Percentiles rank a stretch among this genome's conserved stretches.
Conservation (phyloP, 148 eudicot species). For the Diospyros kaki region DNA sequence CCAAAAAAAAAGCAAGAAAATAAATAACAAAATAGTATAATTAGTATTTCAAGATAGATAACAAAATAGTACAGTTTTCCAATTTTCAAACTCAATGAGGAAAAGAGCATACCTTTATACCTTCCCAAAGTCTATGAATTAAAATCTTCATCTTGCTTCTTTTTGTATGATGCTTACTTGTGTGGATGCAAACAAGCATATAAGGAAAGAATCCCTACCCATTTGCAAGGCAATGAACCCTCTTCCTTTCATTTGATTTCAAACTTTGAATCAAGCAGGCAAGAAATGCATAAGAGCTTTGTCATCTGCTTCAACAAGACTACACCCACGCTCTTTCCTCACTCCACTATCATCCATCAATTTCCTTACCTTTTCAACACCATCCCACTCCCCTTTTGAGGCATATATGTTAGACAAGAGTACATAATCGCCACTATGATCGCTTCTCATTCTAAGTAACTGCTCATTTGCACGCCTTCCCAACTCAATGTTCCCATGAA, state of each 20-base stretch:
- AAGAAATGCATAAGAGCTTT: constrained; percentile 29
- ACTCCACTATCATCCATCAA: constrained; percentile 55
- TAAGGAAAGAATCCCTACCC: neutral
- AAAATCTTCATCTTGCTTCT: too few relatives aligned
- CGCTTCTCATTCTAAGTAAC: constrained; percentile 36
- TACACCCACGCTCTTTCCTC: constrained; percentile 45
- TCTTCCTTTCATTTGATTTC: constrained; percentile 3
- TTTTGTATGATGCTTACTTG: too few relatives aligned
- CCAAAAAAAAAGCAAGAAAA: too few relatives aligned
- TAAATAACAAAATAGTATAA: too few relatives aligned
- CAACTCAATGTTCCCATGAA: constrained; percentile 45
- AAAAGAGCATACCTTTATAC: too few relatives aligned
- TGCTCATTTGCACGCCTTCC: constrained; percentile 55
- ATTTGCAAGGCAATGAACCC: neutral
- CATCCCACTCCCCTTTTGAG: constrained; percentile 53
- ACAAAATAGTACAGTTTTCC: too few relatives aligned
- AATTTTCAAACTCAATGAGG: too few relatives aligned
- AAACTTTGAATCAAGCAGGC: constrained; percentile 22
- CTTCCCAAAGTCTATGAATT: too few relatives aligned
- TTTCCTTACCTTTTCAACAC: constrained; percentile 40
- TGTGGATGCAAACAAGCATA: too few relatives aligned
- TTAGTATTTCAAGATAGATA: too few relatives aligned
- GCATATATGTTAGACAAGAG: constrained; percentile 60
- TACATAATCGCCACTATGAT: constrained; percentile 58
- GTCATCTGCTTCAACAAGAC: constrained; percentile 29